These are phyloP conservation scores for Neoascochyta sp. DNA, from an alignment of 2,329 filamentous ascomycete genomes.

Conservation along the genomic window DNA sequence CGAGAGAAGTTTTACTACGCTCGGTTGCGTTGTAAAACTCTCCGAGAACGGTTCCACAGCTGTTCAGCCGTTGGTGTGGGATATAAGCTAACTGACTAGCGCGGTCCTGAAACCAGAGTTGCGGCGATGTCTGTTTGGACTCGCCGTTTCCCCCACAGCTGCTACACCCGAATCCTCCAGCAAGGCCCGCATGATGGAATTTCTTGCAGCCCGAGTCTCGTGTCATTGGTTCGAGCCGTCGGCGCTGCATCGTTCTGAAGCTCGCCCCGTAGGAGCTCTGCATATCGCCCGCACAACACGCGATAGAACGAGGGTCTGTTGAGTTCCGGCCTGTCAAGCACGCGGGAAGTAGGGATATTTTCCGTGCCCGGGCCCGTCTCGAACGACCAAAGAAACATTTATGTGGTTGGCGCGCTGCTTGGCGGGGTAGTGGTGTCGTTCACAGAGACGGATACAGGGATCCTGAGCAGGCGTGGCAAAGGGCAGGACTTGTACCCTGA, in stretches of 20 bases:
- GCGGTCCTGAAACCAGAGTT: slow-evolving; percentile 13
- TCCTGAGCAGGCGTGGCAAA: slow-evolving; percentile 7
- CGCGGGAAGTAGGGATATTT: slow-evolving; percentile 2
- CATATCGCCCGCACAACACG: slow-evolving; percentile 7
- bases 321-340: slow-evolving; percentile 9
- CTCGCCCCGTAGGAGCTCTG: slow-evolving; percentile 11
- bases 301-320: slow-evolving; percentile 7
- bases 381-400: slow-evolving; percentile 6
- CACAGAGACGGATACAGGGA: slow-evolving; percentile 20
- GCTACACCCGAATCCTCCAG: slow-evolving; percentile 16
- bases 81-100: too few species aligned
- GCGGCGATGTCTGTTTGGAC: slow-evolving; percentile 18
- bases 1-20: too few species aligned
- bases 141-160: slow-evolving; percentile 9
- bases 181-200: slow-evolving; percentile 3
- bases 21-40: too few species aligned
- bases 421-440: slow-evolving; percentile 19
- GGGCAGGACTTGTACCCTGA: slow-evolving; percentile 12
- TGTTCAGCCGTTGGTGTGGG: too few species aligned
- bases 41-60: too few species aligned
- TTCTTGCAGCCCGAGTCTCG: slow-evolving; percentile 3
- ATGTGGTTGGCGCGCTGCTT: slow-evolving; percentile 18
- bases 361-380: background rate
- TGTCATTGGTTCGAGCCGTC: slow-evolving; percentile 2
- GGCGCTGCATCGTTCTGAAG: slow-evolving; percentile 12